These are phyloP conservation scores for Nissolia schottii DNA, from an alignment of 306 rosid genomes.

Conservation along the genomic window DNA sequence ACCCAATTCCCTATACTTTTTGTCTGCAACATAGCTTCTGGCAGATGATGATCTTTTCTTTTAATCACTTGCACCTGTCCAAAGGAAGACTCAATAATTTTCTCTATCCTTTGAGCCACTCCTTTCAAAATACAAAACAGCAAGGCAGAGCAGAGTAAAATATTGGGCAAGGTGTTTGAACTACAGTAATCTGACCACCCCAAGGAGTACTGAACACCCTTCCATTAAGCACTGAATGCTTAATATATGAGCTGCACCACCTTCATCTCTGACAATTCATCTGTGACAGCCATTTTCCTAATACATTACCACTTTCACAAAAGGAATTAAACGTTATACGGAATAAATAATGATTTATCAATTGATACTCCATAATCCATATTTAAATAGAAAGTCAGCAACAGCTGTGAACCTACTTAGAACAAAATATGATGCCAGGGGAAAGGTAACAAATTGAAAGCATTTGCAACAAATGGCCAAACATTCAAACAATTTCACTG, in stretches of 20 bases:
- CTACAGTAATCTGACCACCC: neutral
- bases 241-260: neutral
- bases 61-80: neutral
- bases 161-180: neutral
- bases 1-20: neutral
- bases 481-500: neutral
- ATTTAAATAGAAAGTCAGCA: neutral
- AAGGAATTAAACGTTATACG: neutral
- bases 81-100: neutral
- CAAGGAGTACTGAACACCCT: neutral
- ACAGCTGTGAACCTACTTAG: neutral
- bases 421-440: neutral
- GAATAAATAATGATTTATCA: neutral
- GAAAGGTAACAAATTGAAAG: neutral
- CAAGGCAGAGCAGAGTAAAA: neutral
- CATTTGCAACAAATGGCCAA: neutral
- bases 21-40: neutral
- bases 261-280: neutral
- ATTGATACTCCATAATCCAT: neutral
- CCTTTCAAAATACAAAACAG: neutral
- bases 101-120: neutral
- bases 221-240: neutral
- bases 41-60: neutral
- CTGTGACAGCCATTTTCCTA: constrained; percentile 6
- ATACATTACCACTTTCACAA: neutral